Evolutionary conservation across 768 basidiomycete species (phyloP).

Genomic region (Melanogaster broomeanus): DNA sequence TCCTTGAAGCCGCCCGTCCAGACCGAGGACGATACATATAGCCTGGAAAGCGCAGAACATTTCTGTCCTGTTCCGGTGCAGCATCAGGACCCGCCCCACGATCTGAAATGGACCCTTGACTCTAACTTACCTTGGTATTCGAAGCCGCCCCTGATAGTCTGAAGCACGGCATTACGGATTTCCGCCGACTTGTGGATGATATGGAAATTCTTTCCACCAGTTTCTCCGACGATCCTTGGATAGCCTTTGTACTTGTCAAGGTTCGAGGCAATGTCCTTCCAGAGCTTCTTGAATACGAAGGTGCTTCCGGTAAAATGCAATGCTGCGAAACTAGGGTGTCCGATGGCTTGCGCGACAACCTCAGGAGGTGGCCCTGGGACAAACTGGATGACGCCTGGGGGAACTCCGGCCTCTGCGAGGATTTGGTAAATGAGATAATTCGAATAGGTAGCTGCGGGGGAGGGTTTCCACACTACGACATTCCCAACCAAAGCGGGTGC

Average conservation of each 20-base stretch:
- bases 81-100: neutral
- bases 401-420: constrained; percentile 91
- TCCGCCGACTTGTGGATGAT: constrained; percentile 87
- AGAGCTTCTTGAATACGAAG: constrained; percentile 89
- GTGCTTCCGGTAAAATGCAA: constrained; percentile 98
- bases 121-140: constrained; percentile 95
- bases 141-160: constrained; percentile 85
- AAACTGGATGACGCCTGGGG: constrained; percentile 95
- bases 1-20: constrained; percentile 91
- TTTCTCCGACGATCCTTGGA: constrained; percentile 97
- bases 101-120: neutral
- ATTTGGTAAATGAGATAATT: constrained; percentile 93
- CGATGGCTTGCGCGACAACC: constrained; percentile 83
- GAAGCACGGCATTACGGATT: constrained; percentile 84
- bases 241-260: constrained; percentile 86
- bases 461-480: constrained; percentile 96
- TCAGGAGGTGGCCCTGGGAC: constrained; percentile 87
- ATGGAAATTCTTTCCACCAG: constrained; percentile 99
- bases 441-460: constrained; percentile 92
- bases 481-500: constrained; percentile 95
- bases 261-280: constrained; percentile 93
- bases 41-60: constrained; percentile 90
- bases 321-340: constrained; percentile 77
- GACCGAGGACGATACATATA: constrained; percentile 85
- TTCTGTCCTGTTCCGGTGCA: constrained; percentile 69